phyloP scores from a whole-genome alignment of 1,284 basidiomycete species.

The Anthracocystis setariae region DNA sequence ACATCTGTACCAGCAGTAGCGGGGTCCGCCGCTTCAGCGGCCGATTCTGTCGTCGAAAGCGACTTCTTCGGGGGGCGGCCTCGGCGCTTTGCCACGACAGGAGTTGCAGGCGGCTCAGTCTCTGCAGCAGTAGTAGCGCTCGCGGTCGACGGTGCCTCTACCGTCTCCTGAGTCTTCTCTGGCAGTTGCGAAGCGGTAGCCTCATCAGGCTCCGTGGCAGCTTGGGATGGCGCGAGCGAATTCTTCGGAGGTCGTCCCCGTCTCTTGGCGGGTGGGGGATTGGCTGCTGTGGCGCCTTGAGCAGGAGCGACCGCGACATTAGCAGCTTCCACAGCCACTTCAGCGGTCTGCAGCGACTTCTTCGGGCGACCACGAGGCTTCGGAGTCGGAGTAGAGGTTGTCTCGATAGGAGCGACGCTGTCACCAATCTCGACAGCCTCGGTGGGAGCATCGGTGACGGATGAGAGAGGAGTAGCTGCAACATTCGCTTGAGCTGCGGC shows the following conservation, averaged over 20 bases:
- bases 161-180: not conserved
- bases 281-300: not conserved
- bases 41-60: not conserved
- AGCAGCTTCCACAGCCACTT: not conserved
- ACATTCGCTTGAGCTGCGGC: not conserved
- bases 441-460: too few relatives aligned
- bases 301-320: not conserved
- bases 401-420: too few relatives aligned
- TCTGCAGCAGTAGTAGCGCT: not conserved
- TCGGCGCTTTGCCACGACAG: not conserved
- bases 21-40: not conserved
- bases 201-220: not conserved
- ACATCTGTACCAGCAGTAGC: not conserved
- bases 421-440: too few relatives aligned
- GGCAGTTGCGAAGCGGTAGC: not conserved
- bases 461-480: not conserved
- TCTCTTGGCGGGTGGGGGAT: not conserved
- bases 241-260: not conserved
- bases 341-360: slow-evolving; percentile 6
- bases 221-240: not conserved
- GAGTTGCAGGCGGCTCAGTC: not conserved
- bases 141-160: not conserved
- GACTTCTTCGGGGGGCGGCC: slow-evolving; percentile 1
- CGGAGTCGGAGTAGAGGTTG: not conserved
- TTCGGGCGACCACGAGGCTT: slow-evolving; percentile 17